Conservation (phyloP, 2,329 filamentous ascomycete genomes). For the Aspergillus novoparasiticus region DNA sequence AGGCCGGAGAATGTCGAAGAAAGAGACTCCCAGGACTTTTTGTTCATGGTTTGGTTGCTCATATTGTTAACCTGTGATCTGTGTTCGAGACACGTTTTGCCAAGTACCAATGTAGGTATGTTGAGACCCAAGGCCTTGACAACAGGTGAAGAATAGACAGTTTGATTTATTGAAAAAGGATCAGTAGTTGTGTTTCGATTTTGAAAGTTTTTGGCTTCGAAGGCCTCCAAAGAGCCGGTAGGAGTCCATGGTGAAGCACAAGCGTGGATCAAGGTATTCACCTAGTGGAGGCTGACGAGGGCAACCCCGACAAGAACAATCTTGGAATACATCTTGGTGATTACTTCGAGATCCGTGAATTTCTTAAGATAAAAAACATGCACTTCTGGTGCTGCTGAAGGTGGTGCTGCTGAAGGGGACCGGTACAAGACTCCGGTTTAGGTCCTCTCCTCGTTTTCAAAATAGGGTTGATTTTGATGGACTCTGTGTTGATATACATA, state of each 20-base stretch:
- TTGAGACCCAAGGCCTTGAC: constrained; percentile 2
- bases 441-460: constrained; percentile 11
- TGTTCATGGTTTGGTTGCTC: constrained; percentile 28
- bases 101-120: not conserved
- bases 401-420: constrained; percentile 2
- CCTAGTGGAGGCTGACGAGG: constrained; percentile 32
- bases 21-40: constrained; percentile 41
- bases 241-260: constrained; percentile 35
- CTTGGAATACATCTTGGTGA: constrained; percentile 28
- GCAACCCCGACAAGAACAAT: constrained; percentile 25
- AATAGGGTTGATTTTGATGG: constrained; percentile 12
- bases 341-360: constrained; percentile 16
- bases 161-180: constrained; percentile 11
- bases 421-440: constrained; percentile 2
- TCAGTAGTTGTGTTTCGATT: constrained; percentile 12
- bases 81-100: constrained; percentile 1
- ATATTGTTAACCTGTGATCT: constrained; percentile 24
- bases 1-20: constrained; percentile 39
- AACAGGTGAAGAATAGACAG: constrained; percentile 4
- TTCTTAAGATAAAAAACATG: constrained; percentile 11
- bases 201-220: constrained; percentile 30
- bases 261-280: constrained; percentile 25
- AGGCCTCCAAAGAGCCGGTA: constrained; percentile 32
- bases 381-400: constrained; percentile 8
- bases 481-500: constrained; percentile 24